Evolutionary conservation across 768 basidiomycete species (phyloP).

Genomic region (Termitomyces sp.): DNA sequence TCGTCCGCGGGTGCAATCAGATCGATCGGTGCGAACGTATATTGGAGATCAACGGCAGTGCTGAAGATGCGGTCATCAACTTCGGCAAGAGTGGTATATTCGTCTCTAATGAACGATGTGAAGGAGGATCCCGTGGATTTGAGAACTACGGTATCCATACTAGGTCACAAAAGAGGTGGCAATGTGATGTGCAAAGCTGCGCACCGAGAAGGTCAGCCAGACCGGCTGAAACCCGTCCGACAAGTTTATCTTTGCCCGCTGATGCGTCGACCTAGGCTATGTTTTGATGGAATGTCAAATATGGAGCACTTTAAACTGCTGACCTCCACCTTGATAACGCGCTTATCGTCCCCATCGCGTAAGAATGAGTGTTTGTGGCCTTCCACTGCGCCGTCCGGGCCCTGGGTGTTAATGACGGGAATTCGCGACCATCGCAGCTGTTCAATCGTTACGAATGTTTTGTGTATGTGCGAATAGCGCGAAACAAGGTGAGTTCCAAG

Average conservation of each 20-base stretch:
- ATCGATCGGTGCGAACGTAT: slow-evolving; percentile 50
- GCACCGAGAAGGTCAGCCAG: slow-evolving; percentile 77
- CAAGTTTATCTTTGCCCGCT: slow-evolving; percentile 53
- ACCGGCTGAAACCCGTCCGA: slow-evolving; percentile 61
- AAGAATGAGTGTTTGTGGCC: slow-evolving; percentile 78
- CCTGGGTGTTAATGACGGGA: slow-evolving; percentile 36
- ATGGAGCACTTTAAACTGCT: background rate
- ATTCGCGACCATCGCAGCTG: slow-evolving; percentile 85
- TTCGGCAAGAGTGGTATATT: slow-evolving; percentile 81
- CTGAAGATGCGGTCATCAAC: slow-evolving; percentile 90
- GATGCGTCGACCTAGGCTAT: slow-evolving; percentile 57
- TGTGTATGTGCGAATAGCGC: slow-evolving; percentile 72
- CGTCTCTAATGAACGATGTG: slow-evolving; percentile 73
- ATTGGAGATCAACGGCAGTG: slow-evolving; percentile 76
- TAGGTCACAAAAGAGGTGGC: background rate
- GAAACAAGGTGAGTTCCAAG: slow-evolving; percentile 78
- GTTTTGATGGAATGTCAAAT: background rate
- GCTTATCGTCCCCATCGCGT: slow-evolving; percentile 89
- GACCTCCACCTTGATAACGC: slow-evolving; percentile 56
- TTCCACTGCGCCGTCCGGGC: slow-evolving; percentile 23
- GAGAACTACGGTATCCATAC: slow-evolving; percentile 49
- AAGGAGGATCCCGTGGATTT: slow-evolving; percentile 90
- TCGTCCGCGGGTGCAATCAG: slow-evolving; percentile 46
- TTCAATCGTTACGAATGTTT: slow-evolving; percentile 67
- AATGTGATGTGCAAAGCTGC: slow-evolving; percentile 13